Base-by-base conservation (phyloP, 345 rosid species). In the Citrus mangshanensis region DNA sequence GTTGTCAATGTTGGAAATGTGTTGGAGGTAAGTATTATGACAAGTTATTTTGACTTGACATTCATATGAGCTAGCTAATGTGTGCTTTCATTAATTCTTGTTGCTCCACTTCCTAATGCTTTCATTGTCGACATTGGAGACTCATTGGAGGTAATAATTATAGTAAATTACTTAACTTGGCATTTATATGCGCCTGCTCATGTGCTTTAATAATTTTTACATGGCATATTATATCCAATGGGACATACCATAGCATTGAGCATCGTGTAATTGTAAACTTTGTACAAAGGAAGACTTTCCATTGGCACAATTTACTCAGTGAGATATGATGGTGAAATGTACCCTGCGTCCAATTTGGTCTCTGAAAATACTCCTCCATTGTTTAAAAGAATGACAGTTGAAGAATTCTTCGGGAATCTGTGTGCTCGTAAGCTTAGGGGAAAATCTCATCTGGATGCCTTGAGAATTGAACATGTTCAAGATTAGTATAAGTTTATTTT, bases 301-400 rank as follows among this genome's bases (percentile, higher is more conserved):
- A 42, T 42, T 42, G 49, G 14, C 49, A 42, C 14, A 42, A 0
- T 10, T 73, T 85, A 32, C 84, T 80, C 21, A 89, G 84, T 56
- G 89, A 92, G 60, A 5, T 74, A 61, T 67, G 86, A 78, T 68
- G 80, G 86, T 1, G 78, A 80, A 21, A 64, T 91, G 3, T 83
- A 85, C 16, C 92, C 89, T 0, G 86, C 92, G 10, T 54, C 80
- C 27, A 83, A 89, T 78, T 83, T 85, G 68, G 77, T 85, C n/a
- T 81, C 81, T 2, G 25, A 40, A 37, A 49, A 74, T 37, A 81
- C 74, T 42, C 87, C 84, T 16, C 13, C 85, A 28, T 10, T 84
- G 56, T 90, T 85, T 69, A 80, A 35, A 56, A 87, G 71, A 42
- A 71, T 42, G 14, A 42, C 0, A 42, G 4, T 42, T 42, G 49